These are phyloP conservation scores for Diatrype stigma DNA, from an alignment of 2,329 filamentous ascomycete species.

Conservation along the genomic window DNA sequence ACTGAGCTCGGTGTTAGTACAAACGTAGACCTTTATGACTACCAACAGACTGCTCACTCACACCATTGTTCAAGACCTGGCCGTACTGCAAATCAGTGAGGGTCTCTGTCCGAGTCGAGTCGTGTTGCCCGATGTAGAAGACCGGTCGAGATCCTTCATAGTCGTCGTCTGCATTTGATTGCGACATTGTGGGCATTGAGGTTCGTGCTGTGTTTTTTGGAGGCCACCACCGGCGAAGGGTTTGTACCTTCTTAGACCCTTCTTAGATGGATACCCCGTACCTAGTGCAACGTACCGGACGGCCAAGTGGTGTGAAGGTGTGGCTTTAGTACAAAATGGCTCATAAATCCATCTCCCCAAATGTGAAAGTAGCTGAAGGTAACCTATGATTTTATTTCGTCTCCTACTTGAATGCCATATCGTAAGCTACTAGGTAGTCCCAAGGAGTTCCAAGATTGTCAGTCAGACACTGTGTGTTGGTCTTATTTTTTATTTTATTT, in stretches of 20 bases:
- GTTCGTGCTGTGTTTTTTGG: too few species aligned
- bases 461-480: too few species aligned
- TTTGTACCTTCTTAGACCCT: too few species aligned
- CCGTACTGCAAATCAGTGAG: slow-evolving; percentile 62
- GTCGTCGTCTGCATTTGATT: slow-evolving; percentile 14
- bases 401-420: too few species aligned
- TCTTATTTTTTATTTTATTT: too few species aligned
- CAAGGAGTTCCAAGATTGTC: too few species aligned
- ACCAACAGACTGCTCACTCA: slow-evolving; percentile 38
- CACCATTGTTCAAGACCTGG: slow-evolving; percentile 64
- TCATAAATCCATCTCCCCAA: background rate
- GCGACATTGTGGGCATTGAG: slow-evolving; percentile 16
- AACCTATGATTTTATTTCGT: background rate
- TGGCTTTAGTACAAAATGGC: background rate
- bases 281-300: too few species aligned
- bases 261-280: too few species aligned
- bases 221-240: too few species aligned
- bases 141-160: slow-evolving; percentile 48
- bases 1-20: slow-evolving; percentile 43
- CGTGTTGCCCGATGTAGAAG: slow-evolving; percentile 73
- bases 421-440: too few species aligned
- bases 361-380: background rate
- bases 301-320: background rate
- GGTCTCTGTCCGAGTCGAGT: slow-evolving; percentile 56
- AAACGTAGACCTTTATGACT: slow-evolving; percentile 1